phyloP scores from a whole-genome alignment of 2,329 filamentous ascomycete genomes.

The Apiospora koreana region DNA sequence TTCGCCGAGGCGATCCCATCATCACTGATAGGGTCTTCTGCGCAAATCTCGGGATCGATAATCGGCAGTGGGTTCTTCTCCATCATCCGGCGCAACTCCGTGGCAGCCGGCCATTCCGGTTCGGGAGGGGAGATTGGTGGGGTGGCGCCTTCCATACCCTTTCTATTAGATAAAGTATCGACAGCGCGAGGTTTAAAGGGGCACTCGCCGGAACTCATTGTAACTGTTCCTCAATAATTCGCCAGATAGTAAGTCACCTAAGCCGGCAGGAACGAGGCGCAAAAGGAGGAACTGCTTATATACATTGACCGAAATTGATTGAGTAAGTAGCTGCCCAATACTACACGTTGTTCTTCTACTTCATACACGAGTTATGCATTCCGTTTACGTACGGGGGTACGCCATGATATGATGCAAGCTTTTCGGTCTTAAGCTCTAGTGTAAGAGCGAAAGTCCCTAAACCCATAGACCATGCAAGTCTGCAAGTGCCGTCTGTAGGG shows the following conservation, averaged over 20 bases:
- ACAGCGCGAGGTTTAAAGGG: background rate
- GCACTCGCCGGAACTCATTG: background rate
- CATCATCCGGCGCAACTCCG: conserved; percentile 27
- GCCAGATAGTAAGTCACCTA: background rate
- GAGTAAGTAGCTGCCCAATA: no score
- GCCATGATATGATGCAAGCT: no score
- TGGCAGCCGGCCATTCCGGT: conserved; percentile 16
- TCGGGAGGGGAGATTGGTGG: background rate
- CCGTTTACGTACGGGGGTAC: no score
- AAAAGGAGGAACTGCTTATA: no score
- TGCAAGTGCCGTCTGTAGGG: no score
- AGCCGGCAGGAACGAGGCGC: background rate
- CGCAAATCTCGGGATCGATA: conserved; percentile 17
- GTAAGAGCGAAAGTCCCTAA: no score
- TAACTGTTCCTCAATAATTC: no score
- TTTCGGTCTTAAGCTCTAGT: no score
- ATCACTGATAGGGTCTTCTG: conserved; percentile 4
- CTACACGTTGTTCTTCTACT: no score
- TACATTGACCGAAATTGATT: no score
- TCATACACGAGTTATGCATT: no score
- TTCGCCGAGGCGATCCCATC: conserved; percentile 16
- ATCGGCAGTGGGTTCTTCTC: conserved; percentile 27
- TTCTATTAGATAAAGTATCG: background rate
- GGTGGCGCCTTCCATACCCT: background rate
- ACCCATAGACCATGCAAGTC: no score